Percentiles rank a stretch among this genome's conserved stretches.
Evolutionary conservation across 768 basidiomycete genomes (phyloP).

Genomic region (Clitopilus passeckerianus): DNA sequence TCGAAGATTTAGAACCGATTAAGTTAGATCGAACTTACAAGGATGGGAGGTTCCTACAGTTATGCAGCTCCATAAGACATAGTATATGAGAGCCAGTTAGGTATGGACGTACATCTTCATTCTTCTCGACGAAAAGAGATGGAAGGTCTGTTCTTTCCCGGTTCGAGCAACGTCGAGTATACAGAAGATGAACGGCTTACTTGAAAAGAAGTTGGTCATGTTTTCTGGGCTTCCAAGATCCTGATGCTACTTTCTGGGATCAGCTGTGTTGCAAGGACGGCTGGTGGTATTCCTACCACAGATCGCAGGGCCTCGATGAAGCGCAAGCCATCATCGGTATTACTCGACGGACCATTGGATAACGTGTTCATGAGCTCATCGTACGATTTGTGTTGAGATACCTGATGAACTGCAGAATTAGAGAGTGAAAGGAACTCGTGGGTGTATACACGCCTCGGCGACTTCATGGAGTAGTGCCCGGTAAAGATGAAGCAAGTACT

Average conservation of each 20-base stretch:
- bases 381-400: slow-evolving; percentile 58
- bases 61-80: too few relatives aligned
- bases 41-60: slow-evolving; percentile 22
- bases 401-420: slow-evolving; percentile 29
- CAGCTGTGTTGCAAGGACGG: background rate
- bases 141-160: slow-evolving; percentile 38
- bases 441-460: slow-evolving; percentile 48
- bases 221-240: slow-evolving; percentile 52
- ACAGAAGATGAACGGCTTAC: slow-evolving; percentile 20
- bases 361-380: slow-evolving; percentile 42
- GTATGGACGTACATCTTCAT: slow-evolving; percentile 40
- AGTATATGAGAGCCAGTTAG: background rate
- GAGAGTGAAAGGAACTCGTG: background rate
- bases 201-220: slow-evolving; percentile 58
- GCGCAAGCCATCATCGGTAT: slow-evolving; percentile 33
- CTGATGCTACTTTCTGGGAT: slow-evolving; percentile 28
- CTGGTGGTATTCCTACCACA: slow-evolving; percentile 16
- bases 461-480: slow-evolving; percentile 67
- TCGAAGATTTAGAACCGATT: too few relatives aligned
- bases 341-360: slow-evolving; percentile 37
- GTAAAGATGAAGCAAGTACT: slow-evolving; percentile 59
- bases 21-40: slow-evolving; percentile 16
- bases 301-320: slow-evolving; percentile 42
- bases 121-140: slow-evolving; percentile 54
- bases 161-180: background rate